A percentile compares a stretch with the other conserved stretches of the same genome.
Evolutionary conservation across 1,284 basidiomycete species (phyloP).

Genomic region (Volvariella surrecta): DNA sequence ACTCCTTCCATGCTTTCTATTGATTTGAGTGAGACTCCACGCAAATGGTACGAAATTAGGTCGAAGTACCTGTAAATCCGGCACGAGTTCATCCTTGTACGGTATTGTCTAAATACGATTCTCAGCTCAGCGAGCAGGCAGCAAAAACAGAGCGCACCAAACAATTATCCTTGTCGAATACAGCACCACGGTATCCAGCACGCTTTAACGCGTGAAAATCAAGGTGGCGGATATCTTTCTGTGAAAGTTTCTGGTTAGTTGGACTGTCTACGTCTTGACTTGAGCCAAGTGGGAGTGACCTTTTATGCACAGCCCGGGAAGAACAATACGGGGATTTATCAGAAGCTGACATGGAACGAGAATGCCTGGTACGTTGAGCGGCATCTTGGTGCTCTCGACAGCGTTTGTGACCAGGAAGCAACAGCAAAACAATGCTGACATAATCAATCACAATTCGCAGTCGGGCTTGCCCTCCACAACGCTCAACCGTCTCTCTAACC

Average conservation of each 20-base stretch:
- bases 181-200: slow-evolving; percentile 79
- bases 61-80: slow-evolving; percentile 49
- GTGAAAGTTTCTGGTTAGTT: slow-evolving; percentile 13
- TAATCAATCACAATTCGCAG: too few relatives aligned
- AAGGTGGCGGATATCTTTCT: slow-evolving; percentile 82
- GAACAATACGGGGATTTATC: slow-evolving; percentile 62
- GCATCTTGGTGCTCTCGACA: too few relatives aligned
- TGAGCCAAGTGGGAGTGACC: slow-evolving; percentile 33
- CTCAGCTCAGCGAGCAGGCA: not conserved
- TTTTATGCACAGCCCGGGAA: slow-evolving; percentile 67
- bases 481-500: too few relatives aligned
- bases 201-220: slow-evolving; percentile 74
- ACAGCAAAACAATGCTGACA: too few relatives aligned
- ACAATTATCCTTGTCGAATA: slow-evolving; percentile 98
- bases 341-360: slow-evolving; percentile 71
- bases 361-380: slow-evolving; percentile 71
- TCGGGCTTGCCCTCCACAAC: too few relatives aligned
- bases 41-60: slow-evolving; percentile 13
- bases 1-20: slow-evolving; percentile 74
- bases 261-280: not conserved
- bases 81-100: slow-evolving; percentile 62
- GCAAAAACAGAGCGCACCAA: slow-evolving; percentile 43
- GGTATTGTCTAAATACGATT: slow-evolving; percentile 57
- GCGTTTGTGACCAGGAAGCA: too few relatives aligned
- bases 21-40: not conserved